Evolutionary conservation across 257 asterid genomes (phyloP).

Genomic region (Anisodus acutangulus): DNA sequence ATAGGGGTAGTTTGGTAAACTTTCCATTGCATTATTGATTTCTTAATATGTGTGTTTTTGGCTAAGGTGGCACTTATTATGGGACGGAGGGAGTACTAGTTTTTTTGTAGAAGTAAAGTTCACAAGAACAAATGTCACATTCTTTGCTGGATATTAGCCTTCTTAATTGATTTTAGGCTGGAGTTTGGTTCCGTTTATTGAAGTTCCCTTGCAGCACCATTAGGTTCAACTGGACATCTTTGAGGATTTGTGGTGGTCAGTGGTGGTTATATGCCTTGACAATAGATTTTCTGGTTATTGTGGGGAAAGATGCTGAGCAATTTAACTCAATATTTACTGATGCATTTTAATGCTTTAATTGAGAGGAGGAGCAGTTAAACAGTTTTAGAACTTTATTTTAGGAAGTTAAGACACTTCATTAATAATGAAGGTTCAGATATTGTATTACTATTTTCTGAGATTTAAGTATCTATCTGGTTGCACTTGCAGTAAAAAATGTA

Average conservation of each 20-base stretch:
- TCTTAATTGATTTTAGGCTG: not conserved
- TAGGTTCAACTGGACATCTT: conserved; percentile 2
- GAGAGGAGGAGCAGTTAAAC: not conserved
- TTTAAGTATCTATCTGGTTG: not conserved
- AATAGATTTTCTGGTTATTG: not conserved
- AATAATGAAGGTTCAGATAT: not conserved
- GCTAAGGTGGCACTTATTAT: too few species aligned
- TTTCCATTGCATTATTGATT: too few species aligned
- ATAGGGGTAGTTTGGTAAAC: too few species aligned
- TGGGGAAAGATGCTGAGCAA: not conserved
- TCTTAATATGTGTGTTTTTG: too few species aligned
- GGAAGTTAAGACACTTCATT: not conserved
- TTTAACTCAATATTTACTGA: not conserved
- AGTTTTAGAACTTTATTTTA: not conserved
- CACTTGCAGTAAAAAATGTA: not conserved
- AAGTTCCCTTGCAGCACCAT: not conserved
- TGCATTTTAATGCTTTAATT: not conserved
- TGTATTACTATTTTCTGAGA: not conserved
- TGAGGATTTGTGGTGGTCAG: not conserved
- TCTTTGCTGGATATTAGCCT: not conserved
- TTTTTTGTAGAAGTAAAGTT: not conserved
- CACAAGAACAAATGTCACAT: not conserved
- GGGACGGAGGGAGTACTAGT: too few species aligned
- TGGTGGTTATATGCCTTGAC: conserved; percentile 10
- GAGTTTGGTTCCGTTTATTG: not conserved